A percentile compares a stretch with the other conserved stretches of the same genome.
Conservation (phyloP, 2,329 filamentous ascomycete genomes). For the Aspergillus sp. region DNA sequence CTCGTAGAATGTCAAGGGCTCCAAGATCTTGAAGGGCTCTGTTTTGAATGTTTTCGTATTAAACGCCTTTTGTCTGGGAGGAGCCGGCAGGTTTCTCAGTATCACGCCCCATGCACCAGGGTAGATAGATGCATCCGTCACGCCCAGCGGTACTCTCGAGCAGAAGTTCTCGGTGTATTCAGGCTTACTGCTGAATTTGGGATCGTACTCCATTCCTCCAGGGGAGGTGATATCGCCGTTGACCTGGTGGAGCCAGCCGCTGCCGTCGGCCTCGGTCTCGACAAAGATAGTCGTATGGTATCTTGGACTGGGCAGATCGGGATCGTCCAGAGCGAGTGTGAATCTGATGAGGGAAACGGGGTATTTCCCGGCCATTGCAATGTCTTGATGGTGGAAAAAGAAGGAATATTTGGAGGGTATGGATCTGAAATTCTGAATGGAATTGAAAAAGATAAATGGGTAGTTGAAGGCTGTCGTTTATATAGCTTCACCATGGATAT, state of each 20-base stretch:
- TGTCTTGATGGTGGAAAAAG: too few relatives aligned
- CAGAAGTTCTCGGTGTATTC: constrained; percentile 1
- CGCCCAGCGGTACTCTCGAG: constrained; percentile 1
- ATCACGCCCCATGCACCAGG: constrained; percentile 2
- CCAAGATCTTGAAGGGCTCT: constrained; percentile 6
- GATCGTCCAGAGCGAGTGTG: constrained; percentile 6
- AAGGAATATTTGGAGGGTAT: neutral
- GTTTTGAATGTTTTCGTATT: constrained; percentile 8
- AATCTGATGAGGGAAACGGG: constrained; percentile 3
- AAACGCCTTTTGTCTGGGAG: constrained; percentile 9
- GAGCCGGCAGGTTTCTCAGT: constrained; percentile 1
- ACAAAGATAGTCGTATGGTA: constrained; percentile 9
- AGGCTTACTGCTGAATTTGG: neutral
- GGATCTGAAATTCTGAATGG: neutral
- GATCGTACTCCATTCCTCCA: constrained; percentile 5
- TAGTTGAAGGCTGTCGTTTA: too few relatives aligned
- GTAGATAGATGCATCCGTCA: constrained; percentile 1
- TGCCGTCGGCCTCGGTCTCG: neutral
- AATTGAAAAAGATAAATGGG: too few relatives aligned
- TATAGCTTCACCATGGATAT: too few relatives aligned
- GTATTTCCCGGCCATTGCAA: neutral
- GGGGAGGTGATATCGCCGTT: constrained; percentile 7
- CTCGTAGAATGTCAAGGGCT: constrained; percentile 5
- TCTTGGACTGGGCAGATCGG: constrained; percentile 4
- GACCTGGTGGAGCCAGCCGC: constrained; percentile 5